Conservation (phyloP, 305 asterid species). For the Fraxinus velutina region DNA sequence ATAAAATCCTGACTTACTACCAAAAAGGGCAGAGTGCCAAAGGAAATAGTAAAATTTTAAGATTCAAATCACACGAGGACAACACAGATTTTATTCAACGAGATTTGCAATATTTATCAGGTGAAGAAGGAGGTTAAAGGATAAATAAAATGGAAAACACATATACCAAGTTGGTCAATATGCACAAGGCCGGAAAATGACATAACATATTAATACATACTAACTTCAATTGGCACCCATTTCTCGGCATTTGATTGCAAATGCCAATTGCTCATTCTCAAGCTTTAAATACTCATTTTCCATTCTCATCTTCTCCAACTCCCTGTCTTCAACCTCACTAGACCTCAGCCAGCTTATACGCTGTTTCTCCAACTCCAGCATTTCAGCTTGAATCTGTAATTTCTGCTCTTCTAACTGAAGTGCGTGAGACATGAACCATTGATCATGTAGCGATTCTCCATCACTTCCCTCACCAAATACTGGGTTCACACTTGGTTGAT, state of each 20-base stretch:
- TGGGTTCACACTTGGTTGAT: constrained; percentile 6
- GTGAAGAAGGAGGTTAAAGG: neutral
- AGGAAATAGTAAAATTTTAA: neutral
- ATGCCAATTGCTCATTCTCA: constrained; percentile 23
- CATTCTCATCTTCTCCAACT: constrained; percentile 24
- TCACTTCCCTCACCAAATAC: neutral
- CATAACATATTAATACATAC: neutral
- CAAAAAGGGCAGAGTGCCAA: neutral
- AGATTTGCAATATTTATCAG: neutral
- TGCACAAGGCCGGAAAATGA: constrained; percentile 9
- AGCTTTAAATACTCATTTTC: constrained; percentile 22
- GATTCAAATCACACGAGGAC: neutral
- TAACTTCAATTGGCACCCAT: constrained; percentile 15
- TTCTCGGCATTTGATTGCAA: constrained; percentile 26
- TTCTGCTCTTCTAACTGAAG: constrained; percentile 28
- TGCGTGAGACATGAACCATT: neutral
- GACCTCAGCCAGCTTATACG: constrained; percentile 20
- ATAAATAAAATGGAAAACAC: neutral
- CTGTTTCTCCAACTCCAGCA: constrained; percentile 29
- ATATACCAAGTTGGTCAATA: constrained; percentile 9
- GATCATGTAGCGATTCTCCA: neutral
- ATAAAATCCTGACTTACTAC: neutral
- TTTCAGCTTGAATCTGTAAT: constrained; percentile 19
- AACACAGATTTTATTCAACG: neutral
- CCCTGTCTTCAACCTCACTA: constrained; percentile 19